phyloP scores from a whole-genome alignment of 2,329 filamentous ascomycete genomes.

The Scytalidium lignicola region DNA sequence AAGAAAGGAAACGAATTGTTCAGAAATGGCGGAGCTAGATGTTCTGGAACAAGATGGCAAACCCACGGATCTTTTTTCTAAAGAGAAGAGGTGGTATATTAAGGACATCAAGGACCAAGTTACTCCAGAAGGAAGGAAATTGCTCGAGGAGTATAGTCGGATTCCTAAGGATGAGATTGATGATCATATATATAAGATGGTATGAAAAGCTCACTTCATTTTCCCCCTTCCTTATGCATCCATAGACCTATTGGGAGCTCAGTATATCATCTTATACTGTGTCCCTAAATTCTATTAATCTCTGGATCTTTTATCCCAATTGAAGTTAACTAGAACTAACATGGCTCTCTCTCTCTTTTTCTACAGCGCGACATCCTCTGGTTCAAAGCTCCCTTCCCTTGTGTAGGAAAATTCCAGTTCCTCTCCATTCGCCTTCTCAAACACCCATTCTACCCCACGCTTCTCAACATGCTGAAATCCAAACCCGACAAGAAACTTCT shows the following conservation, averaged over 20 bases:
- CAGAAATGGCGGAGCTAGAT: background rate
- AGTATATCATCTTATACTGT: no score
- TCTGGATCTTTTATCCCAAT: no score
- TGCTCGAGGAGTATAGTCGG: constrained; percentile 15
- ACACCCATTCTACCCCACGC: background rate
- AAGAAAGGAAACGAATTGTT: no score
- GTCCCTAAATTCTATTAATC: no score
- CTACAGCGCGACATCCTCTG: constrained; percentile 15
- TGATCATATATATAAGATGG: background rate
- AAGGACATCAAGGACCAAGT: constrained; percentile 5
- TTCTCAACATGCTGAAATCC: background rate
- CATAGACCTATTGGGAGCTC: no score
- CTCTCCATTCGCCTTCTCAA: background rate
- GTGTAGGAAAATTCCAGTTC: background rate
- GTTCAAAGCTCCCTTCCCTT: constrained; percentile 5
- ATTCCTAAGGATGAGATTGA: constrained; percentile 5
- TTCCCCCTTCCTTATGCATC: no score
- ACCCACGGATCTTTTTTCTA: constrained; percentile 2
- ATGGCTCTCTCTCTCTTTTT: background rate
- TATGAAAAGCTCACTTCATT: background rate
- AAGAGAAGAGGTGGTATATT: constrained; percentile 12
- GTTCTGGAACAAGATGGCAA: background rate
- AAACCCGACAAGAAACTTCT: constrained; percentile 2
- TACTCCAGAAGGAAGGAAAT: constrained; percentile 7
- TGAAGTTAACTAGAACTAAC: no score